These are phyloP conservation scores for Aspergillus ustus DNA, from an alignment of 2,329 filamentous ascomycete species.

Conservation along the genomic window DNA sequence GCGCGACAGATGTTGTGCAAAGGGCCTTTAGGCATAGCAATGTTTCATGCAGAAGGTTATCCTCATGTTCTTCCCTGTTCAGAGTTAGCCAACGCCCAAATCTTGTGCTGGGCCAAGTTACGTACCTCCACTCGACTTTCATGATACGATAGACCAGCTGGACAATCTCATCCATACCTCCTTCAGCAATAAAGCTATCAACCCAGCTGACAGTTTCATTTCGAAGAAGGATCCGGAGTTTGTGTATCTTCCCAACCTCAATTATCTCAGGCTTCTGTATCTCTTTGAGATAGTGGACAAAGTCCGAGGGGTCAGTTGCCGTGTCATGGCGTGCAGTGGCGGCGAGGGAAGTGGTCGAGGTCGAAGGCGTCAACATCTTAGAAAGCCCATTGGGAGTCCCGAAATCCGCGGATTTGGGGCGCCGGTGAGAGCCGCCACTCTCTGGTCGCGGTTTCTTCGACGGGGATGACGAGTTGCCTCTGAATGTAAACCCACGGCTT, in stretches of 20 bases:
- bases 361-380: constrained; percentile 58
- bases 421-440: constrained; percentile 66
- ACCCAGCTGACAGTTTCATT: constrained; percentile 98
- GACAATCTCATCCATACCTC: constrained; percentile 91
- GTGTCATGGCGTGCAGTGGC: constrained; percentile 73
- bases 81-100: constrained; percentile 30
- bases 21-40: constrained; percentile 92
- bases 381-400: constrained; percentile 65
- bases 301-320: constrained; percentile 77
- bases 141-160: constrained; percentile 87
- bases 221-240: constrained; percentile 82
- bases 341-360: constrained; percentile 58
- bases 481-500: constrained; percentile 79
- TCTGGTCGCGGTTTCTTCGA: constrained; percentile 76
- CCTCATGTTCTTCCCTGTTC: constrained; percentile 88
- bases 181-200: constrained; percentile 84
- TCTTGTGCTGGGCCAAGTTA: background rate
- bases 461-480: constrained; percentile 66
- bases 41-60: constrained; percentile 87
- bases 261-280: constrained; percentile 80
- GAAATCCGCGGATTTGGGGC: constrained; percentile 73
- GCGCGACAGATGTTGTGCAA: constrained; percentile 85
- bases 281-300: constrained; percentile 82
- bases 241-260: constrained; percentile 94
- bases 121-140: constrained; percentile 92